Percentiles rank a stretch among this genome's conserved stretches.
These are phyloP conservation scores for Alternaria tenuissima DNA, from an alignment of 2,329 filamentous ascomycete species.

Conservation along the genomic window DNA sequence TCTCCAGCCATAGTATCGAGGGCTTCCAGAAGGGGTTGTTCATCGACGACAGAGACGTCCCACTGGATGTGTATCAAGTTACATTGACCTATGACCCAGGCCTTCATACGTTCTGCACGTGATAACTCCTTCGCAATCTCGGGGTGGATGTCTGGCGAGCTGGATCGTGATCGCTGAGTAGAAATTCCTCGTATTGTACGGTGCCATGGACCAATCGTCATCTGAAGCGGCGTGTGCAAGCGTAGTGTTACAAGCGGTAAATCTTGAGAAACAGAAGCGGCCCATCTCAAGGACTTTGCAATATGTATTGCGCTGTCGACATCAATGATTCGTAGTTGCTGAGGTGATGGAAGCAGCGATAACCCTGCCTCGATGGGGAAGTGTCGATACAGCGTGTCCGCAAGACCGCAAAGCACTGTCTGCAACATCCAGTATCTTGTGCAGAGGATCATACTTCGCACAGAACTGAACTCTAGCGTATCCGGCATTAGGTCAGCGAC, in stretches of 20 bases:
- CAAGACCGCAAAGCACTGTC: slow-evolving; percentile 33
- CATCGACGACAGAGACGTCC: slow-evolving; percentile 30
- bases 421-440: slow-evolving; percentile 41
- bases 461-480: slow-evolving; percentile 30
- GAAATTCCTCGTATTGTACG: slow-evolving; percentile 24
- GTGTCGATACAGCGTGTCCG: slow-evolving; percentile 33
- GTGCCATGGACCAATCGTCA: slow-evolving; percentile 39
- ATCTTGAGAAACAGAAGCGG: slow-evolving; percentile 25
- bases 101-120: slow-evolving; percentile 33
- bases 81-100: slow-evolving; percentile 30
- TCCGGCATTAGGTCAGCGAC: slow-evolving; percentile 32
- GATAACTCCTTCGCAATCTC: slow-evolving; percentile 11
- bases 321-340: slow-evolving; percentile 26
- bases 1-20: slow-evolving; percentile 38
- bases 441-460: slow-evolving; percentile 34
- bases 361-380: slow-evolving; percentile 27
- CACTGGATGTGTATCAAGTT: slow-evolving; percentile 36
- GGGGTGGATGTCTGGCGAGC: not conserved
- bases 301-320: slow-evolving; percentile 29
- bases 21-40: slow-evolving; percentile 30
- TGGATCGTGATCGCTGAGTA: not conserved
- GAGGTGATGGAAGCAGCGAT: slow-evolving; percentile 28
- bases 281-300: slow-evolving; percentile 34
- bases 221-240: slow-evolving; percentile 38
- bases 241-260: slow-evolving; percentile 39